Percentiles rank a stretch among this genome's conserved stretches.
phyloP scores from a whole-genome alignment of 805 yeast genomes.

The Kodamaea hsintzibuensis region DNA sequence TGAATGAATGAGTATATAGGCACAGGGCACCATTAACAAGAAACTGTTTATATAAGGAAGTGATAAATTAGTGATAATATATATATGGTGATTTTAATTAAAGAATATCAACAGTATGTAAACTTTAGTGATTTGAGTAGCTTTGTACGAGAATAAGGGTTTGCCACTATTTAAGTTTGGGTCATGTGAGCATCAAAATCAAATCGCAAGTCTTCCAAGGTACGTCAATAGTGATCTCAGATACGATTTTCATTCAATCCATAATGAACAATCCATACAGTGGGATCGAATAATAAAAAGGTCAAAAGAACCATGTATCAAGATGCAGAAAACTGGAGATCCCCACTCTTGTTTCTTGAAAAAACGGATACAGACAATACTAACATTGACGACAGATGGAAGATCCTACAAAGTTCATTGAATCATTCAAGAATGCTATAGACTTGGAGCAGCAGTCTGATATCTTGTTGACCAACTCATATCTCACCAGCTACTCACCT shows the following conservation, averaged over 20 bases:
- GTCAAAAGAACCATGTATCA: conserved; percentile 14
- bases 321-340: conserved; percentile 27
- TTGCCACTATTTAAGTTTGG: neutral
- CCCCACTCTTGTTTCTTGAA: conserved; percentile 23
- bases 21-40: neutral
- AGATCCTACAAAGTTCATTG: conserved; percentile 14
- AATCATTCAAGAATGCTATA: conserved; percentile 32
- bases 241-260: conserved; percentile 1
- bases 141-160: no score
- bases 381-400: conserved; percentile 6
- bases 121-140: no score
- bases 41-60: neutral
- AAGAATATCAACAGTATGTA: no score
- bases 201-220: neutral
- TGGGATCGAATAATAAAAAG: conserved; percentile 16
- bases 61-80: neutral
- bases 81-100: neutral
- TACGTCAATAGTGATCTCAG: conserved; percentile 3
- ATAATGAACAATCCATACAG: conserved; percentile 15
- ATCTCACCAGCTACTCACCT: conserved; percentile 46
- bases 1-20: no score
- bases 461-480: conserved; percentile 31
- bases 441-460: conserved; percentile 40
- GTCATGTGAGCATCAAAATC: neutral
- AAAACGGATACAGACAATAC: conserved; percentile 27